Evolutionary conservation across 106 monocot species (phyloP).

Genomic region (Posidonia australis): DNA sequence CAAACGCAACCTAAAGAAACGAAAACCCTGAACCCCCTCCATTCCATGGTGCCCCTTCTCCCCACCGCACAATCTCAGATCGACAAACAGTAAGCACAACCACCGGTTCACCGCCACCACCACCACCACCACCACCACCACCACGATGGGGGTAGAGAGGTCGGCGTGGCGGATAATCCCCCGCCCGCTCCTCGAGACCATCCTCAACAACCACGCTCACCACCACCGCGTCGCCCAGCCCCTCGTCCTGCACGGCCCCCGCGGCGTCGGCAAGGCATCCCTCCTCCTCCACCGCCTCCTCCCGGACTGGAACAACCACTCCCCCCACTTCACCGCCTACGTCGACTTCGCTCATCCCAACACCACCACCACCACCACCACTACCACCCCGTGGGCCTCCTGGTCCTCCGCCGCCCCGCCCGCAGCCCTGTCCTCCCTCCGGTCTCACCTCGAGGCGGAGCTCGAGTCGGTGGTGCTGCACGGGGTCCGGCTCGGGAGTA

Average conservation of each 20-base stretch:
- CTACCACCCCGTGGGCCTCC: conserved; percentile 22
- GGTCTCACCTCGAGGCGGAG: conserved; percentile 32
- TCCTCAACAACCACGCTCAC: conserved; percentile 74
- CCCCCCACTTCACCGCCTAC: conserved; percentile 65
- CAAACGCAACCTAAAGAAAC: no score
- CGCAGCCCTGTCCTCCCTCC: conserved; percentile 22
- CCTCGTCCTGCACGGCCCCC: conserved; percentile 93
- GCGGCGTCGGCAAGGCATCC: conserved; percentile 82
- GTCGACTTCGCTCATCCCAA: conserved; percentile 45
- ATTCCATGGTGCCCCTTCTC: no score
- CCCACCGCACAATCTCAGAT: no score
- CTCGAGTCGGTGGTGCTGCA: conserved; percentile 49
- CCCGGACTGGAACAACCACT: conserved; percentile 33
- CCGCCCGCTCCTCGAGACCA: conserved; percentile 73
- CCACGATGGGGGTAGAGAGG: conserved; percentile 13
- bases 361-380: no score
- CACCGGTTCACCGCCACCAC: background rate
- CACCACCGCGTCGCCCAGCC: conserved; percentile 83
- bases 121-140: no score
- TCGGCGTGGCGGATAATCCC: conserved; percentile 57
- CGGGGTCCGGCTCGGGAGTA: conserved; percentile 52
- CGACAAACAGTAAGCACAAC: background rate
- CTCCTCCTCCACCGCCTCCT: conserved; percentile 46
- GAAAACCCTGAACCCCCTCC: no score
- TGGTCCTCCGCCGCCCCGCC: conserved; percentile 10